Evolutionary conservation across 2,329 filamentous ascomycete species (phyloP).

Genomic region (Aspergillus hiratsukae): DNA sequence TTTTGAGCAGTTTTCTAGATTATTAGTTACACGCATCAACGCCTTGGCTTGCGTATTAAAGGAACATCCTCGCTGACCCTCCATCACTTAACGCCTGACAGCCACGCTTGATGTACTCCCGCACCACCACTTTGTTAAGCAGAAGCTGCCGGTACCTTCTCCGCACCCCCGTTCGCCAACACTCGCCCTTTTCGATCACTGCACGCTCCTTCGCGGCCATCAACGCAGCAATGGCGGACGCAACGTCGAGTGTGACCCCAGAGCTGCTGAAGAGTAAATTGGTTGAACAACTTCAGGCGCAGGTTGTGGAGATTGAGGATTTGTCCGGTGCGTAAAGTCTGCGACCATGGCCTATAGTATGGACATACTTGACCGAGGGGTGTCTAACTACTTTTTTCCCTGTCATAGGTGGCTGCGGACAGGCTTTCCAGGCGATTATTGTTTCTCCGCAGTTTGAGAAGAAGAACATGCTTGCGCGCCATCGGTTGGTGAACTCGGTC

Average conservation of each 20-base stretch:
- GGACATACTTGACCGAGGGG: constrained; percentile 1
- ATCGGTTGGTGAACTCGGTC: constrained; percentile 77
- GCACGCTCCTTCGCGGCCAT: constrained; percentile 30
- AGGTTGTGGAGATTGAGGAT: constrained; percentile 83
- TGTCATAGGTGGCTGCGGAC: constrained; percentile 60
- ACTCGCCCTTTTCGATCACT: constrained; percentile 31
- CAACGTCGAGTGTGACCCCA: constrained; percentile 64
- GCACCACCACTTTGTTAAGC: constrained; percentile 31
- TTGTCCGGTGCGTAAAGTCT: constrained; percentile 66
- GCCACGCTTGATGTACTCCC: constrained; percentile 36
- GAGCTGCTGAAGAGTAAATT: constrained; percentile 66
- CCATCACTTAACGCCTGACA: not conserved
- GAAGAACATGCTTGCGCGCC: constrained; percentile 74
- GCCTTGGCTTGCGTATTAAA: not conserved
- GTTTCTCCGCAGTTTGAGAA: constrained; percentile 66
- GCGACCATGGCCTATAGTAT: not conserved
- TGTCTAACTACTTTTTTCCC: constrained; percentile 4
- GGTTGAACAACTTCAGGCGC: constrained; percentile 64
- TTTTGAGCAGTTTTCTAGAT: not conserved
- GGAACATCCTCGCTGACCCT: not conserved
- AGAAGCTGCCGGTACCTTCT: constrained; percentile 39
- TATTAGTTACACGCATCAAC: not conserved
- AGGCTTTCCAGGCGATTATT: constrained; percentile 66
- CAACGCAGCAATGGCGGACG: constrained; percentile 40
- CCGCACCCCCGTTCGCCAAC: constrained; percentile 23